phyloP scores from a whole-genome alignment of 495 filamentous ascomycete genomes.

The Echria macrotheca region DNA sequence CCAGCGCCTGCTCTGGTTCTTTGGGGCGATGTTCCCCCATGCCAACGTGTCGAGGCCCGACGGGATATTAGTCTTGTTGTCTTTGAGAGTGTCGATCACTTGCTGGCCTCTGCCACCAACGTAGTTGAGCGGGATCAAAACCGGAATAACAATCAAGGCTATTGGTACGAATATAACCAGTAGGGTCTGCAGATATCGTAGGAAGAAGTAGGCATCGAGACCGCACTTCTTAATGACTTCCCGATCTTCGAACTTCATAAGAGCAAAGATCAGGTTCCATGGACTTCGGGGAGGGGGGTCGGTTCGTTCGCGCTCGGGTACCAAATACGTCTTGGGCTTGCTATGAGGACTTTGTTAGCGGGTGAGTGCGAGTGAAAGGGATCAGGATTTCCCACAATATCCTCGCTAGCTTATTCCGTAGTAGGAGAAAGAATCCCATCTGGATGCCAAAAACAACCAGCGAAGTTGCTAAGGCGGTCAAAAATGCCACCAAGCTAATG shows the following conservation, averaged over 20 bases:
- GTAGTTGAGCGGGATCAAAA: conserved; percentile 80
- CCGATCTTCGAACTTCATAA: conserved; percentile 74
- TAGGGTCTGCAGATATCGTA: conserved; percentile 89
- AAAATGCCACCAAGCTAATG: conserved; percentile 58
- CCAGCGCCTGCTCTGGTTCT: conserved; percentile 73
- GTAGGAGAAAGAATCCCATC: conserved; percentile 66
- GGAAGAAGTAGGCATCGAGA: conserved; percentile 95
- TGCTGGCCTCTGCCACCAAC: conserved; percentile 61
- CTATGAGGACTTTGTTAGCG: conserved; percentile 32
- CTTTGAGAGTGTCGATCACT: conserved; percentile 34
- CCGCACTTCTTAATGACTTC: conserved; percentile 94
- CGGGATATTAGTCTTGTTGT: conserved; percentile 21
- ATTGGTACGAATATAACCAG: conserved; percentile 87
- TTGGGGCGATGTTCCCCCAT: conserved; percentile 83
- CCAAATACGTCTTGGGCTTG: conserved; percentile 85
- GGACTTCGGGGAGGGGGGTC: conserved; percentile 63
- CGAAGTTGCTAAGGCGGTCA: conserved; percentile 69
- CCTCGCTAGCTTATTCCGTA: conserved; percentile 71
- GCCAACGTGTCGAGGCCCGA: conserved; percentile 71
- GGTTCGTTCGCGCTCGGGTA: conserved; percentile 80
- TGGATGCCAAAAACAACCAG: conserved; percentile 74
- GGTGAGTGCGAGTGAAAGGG: conserved; percentile 3
- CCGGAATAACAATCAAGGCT: conserved; percentile 71
- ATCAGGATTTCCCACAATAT: conserved; percentile 67
- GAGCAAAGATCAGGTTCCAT: conserved; percentile 61